A percentile compares a stretch with the other conserved stretches of the same genome.
These are phyloP conservation scores for Phanerochaete sordida DNA, from an alignment of 768 basidiomycete species.

Conservation along the genomic window DNA sequence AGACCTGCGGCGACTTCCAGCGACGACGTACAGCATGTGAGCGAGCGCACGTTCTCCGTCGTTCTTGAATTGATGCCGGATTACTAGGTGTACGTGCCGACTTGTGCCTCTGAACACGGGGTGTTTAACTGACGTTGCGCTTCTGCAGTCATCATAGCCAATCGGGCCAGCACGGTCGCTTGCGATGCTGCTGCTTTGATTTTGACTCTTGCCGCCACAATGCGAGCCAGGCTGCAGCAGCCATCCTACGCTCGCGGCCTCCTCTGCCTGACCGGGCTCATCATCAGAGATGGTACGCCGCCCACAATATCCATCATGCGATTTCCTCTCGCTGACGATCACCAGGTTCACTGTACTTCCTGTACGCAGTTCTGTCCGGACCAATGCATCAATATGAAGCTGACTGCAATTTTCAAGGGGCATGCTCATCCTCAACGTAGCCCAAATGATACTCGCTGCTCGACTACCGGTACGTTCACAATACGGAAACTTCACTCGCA, in stretches of 20 bases:
- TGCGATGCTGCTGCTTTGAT: slow-evolving; percentile 13
- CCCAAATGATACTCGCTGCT: slow-evolving; percentile 16
- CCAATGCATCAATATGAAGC: too few relatives aligned
- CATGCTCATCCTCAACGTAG: slow-evolving; percentile 14
- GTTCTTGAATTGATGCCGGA: too few relatives aligned
- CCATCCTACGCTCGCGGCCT: background rate
- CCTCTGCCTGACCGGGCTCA: background rate
- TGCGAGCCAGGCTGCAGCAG: background rate
- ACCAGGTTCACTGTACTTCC: slow-evolving; percentile 4
- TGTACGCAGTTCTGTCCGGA: too few relatives aligned
- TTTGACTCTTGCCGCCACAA: slow-evolving; percentile 12
- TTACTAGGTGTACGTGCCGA: background rate
- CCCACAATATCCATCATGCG: too few relatives aligned
- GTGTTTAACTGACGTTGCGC: background rate
- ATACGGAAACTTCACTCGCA: background rate
- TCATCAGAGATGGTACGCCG: background rate
- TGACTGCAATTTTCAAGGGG: background rate
- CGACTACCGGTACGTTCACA: slow-evolving; percentile 9
- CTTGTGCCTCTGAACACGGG: too few relatives aligned
- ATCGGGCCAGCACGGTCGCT: slow-evolving; percentile 10
- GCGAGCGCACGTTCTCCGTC: background rate
- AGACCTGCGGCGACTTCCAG: background rate
- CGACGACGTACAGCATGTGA: slow-evolving; percentile 7
- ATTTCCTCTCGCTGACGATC: background rate
- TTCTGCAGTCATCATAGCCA: slow-evolving; percentile 11